phyloP scores from a whole-genome alignment of 257 asterid species.

The Solanum etuberosum region DNA sequence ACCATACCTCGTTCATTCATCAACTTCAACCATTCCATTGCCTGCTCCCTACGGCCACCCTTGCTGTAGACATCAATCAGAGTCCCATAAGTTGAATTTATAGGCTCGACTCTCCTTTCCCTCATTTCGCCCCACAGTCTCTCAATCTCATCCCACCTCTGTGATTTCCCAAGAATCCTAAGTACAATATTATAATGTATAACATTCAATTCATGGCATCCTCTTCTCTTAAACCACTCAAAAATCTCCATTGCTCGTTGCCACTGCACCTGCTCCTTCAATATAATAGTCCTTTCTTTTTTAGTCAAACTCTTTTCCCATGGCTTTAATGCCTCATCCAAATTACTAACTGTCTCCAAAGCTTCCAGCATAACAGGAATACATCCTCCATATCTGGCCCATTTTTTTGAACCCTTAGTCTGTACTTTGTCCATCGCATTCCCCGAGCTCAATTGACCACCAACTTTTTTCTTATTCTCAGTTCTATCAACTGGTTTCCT shows the following conservation, averaged over 20 bases:
- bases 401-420: constrained; percentile 74
- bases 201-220: constrained; percentile 71
- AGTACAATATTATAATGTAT: constrained; percentile 86
- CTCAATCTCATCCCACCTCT: constrained; percentile 62
- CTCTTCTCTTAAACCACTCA: constrained; percentile 70
- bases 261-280: constrained; percentile 88
- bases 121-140: constrained; percentile 62
- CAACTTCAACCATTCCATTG: constrained; percentile 65
- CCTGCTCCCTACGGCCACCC: constrained; percentile 51
- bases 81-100: constrained; percentile 91
- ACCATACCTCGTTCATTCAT: constrained; percentile 53
- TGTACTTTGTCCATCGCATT: constrained; percentile 17
- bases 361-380: constrained; percentile 76
- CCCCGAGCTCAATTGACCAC: background rate
- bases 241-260: constrained; percentile 78
- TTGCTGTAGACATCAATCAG: constrained; percentile 76
- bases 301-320: constrained; percentile 72
- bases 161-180: constrained; percentile 59
- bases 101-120: constrained; percentile 34
- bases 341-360: constrained; percentile 30
- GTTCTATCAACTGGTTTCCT: background rate
- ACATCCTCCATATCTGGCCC: constrained; percentile 67
- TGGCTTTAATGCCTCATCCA: constrained; percentile 73
- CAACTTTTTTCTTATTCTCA: constrained; percentile 1
- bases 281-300: constrained; percentile 68